A percentile compares a stretch with the other conserved stretches of the same genome.
Evolutionary conservation across 768 basidiomycete genomes (phyloP).

Genomic region (Kwoniella sp.): DNA sequence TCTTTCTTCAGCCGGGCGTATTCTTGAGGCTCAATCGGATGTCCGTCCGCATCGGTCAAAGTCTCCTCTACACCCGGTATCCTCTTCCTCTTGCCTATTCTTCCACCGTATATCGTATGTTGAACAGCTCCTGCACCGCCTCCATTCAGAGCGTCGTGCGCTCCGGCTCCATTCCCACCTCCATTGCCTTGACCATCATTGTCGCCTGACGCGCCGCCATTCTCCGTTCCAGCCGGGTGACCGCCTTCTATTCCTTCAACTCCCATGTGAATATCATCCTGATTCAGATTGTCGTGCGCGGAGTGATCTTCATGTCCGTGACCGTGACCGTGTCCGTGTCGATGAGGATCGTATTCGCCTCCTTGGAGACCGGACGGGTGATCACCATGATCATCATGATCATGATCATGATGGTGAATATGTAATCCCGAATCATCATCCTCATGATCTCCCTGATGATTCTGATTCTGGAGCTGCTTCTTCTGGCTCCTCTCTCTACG

Average conservation of each 20-base stretch:
- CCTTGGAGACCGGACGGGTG: neutral
- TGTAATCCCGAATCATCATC: neutral
- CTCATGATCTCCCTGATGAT: neutral
- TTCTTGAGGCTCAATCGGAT: slow-evolving; percentile 26
- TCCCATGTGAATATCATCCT: neutral
- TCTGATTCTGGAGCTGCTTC: neutral
- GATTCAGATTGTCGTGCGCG: neutral
- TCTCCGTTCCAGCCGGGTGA: neutral
- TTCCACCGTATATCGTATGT: slow-evolving; percentile 13
- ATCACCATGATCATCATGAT: neutral
- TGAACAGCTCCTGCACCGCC: neutral
- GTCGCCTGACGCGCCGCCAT: neutral
- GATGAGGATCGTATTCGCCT: slow-evolving; percentile 1
- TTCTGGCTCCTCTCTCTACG: slow-evolving; percentile 10
- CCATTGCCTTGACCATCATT: slow-evolving; percentile 1
- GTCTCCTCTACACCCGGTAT: slow-evolving; percentile 11
- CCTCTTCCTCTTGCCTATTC: slow-evolving; percentile 22
- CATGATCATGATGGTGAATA: neutral
- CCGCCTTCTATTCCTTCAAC: neutral
- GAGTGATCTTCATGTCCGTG: slow-evolving; percentile 1
- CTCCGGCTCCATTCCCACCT: neutral
- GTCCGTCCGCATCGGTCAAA: slow-evolving; percentile 19
- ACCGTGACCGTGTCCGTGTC: slow-evolving; percentile 5
- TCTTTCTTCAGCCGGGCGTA: slow-evolving; percentile 49
- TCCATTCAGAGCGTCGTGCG: neutral